These are phyloP conservation scores for Ustilago loliicola DNA, from an alignment of 1,284 basidiomycete species.

Conservation along the genomic window DNA sequence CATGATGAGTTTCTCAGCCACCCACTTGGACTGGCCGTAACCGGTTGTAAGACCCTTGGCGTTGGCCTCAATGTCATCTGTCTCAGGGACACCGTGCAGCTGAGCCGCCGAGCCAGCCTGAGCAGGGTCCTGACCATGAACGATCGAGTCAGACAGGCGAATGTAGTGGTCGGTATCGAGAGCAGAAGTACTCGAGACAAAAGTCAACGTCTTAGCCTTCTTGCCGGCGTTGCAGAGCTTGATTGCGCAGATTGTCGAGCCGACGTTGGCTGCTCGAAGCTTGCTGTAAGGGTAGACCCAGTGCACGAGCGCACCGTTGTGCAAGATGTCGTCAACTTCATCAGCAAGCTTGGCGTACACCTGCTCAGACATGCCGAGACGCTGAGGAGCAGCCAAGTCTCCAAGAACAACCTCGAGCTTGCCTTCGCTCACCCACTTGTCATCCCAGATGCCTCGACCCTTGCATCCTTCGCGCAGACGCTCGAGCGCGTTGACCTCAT, in stretches of 20 bases:
- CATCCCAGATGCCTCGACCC: slow-evolving; percentile 92
- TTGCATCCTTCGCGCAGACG: slow-evolving; percentile 83
- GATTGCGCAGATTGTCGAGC: slow-evolving; percentile 86
- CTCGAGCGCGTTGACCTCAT: slow-evolving; percentile 77
- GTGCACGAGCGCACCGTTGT: slow-evolving; percentile 98
- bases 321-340: slow-evolving; percentile 87
- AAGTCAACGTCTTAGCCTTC: slow-evolving; percentile 83
- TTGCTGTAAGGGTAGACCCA: slow-evolving; percentile 99
- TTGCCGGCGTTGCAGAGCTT: slow-evolving; percentile 79
- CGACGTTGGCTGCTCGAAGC: slow-evolving; percentile 89
- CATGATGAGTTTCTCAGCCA: slow-evolving; percentile 92
- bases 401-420: slow-evolving; percentile 88
- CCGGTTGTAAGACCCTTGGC: slow-evolving; percentile 83
- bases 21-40: slow-evolving; percentile 99
- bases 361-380: slow-evolving; percentile 80
- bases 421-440: slow-evolving; percentile 81
- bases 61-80: slow-evolving; percentile 91
- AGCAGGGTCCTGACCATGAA: slow-evolving; percentile 46
- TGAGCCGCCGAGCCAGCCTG: slow-evolving; percentile 24
- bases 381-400: slow-evolving; percentile 80
- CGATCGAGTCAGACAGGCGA: slow-evolving; percentile 79
- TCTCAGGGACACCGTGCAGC: slow-evolving; percentile 82
- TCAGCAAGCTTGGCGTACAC: slow-evolving; percentile 80
- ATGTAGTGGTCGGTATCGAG: slow-evolving; percentile 93
- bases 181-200: slow-evolving; percentile 93